Evolutionary conservation across 371 early-diverging fungal genomes (phyloP), one percentile per base, ranked within the genome.

Genomic region (Conidiobolus coronatus): DNA sequence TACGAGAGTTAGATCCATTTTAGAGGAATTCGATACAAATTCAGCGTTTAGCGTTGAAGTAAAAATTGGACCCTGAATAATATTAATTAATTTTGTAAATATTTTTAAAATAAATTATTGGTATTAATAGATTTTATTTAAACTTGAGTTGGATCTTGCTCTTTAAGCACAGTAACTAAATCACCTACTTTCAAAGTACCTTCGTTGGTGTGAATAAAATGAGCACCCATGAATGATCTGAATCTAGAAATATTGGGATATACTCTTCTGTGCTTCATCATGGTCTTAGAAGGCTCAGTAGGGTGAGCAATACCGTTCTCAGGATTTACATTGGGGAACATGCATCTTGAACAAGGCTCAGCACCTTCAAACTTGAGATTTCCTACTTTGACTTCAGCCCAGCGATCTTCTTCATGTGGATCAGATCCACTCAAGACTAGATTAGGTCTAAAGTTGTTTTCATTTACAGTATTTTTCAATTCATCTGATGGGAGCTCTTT

Each of bases 381-480:
- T 2, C 24, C 29, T 24, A 60, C 58, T n/a, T 59, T 52, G 43
- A 57, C 55, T 1, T 52, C 40, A 49, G 54, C 55, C 59, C 61
- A 61, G 12, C 48, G 54, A 40, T 62, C 65, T 41, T 65, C 63
- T 50, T 65, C 61, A 47, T 45, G 61, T 23, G 65, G 56, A 24
- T 50, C 39, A 29, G 42, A 37, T 14, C 62, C 62, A n/a, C 53
- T 52, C 45, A 65, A 37, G 4, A 61, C 47, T 15, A 65, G 43
- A 42, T 65, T 65, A 23, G 63, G 63, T 18, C 63, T 53, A 53
- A 65, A 65, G 52, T 61, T 62, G 35, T 52, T 35, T 6, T 39
- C 45, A 9, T 42, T 41, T 24, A 62, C 56, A 3, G 58, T 57
- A 8, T 46, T 40, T 38, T 52, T 53, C 36, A 61, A 41, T n/a